Conservation (phyloP, 2,329 filamentous ascomycete species). For the Fusarium agapanthi region DNA sequence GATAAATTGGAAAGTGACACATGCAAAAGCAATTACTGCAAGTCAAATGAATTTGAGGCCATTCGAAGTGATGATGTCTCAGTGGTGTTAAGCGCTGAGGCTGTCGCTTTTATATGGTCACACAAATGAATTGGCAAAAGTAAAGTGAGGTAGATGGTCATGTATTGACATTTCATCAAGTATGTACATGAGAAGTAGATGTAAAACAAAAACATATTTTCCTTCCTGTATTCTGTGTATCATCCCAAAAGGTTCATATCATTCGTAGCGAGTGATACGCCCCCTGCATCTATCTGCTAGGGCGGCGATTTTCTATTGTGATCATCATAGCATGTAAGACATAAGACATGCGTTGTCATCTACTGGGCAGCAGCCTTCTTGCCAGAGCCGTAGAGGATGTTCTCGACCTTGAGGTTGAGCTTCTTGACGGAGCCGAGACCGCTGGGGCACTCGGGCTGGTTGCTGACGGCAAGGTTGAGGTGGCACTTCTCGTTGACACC, state of each 20-base stretch:
- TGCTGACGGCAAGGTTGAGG: constrained; percentile 56
- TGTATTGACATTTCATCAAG: constrained; percentile 21
- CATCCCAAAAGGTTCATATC: constrained; percentile 34
- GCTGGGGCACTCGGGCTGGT: constrained; percentile 62
- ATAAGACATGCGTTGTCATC: neutral
- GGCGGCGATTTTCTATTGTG: constrained; percentile 36
- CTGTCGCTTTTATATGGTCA: neutral
- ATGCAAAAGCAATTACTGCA: neutral
- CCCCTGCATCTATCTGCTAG: constrained; percentile 24
- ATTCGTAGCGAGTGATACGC: constrained; percentile 33
- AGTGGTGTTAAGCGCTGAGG: neutral
- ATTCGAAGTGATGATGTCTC: constrained; percentile 1
- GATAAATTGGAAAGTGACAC: neutral
- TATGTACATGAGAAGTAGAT: constrained; percentile 36
- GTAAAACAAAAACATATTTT: constrained; percentile 25
- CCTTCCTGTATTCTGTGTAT: constrained; percentile 37
- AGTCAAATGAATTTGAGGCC: neutral
- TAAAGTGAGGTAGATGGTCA: neutral
- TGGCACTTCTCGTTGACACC: constrained; percentile 62
- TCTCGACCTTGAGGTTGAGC: constrained; percentile 54
- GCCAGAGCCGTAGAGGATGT: constrained; percentile 62
- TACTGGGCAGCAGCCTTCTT: constrained; percentile 42
- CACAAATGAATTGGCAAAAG: neutral
- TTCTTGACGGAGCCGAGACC: constrained; percentile 48
- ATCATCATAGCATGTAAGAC: constrained; percentile 32